These are phyloP conservation scores for Cokeromyces recurvatus DNA, from an alignment of 371 early-diverging fungal genomes.

Conservation along the genomic window DNA sequence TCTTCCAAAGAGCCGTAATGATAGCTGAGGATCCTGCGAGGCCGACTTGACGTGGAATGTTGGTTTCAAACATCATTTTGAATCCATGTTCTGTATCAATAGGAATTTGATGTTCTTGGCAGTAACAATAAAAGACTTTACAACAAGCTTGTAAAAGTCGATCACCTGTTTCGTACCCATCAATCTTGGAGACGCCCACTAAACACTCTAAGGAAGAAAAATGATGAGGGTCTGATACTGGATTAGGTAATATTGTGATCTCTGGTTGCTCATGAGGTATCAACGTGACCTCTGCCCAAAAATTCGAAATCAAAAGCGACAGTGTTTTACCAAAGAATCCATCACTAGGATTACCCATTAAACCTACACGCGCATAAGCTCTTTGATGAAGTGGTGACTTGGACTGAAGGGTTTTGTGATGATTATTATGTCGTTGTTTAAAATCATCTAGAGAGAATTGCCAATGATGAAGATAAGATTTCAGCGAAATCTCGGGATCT, in stretches of 20 bases:
- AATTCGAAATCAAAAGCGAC: constrained; percentile 61
- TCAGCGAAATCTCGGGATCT: constrained; percentile 1
- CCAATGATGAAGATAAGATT: constrained; percentile 14
- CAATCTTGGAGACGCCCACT: constrained; percentile 30
- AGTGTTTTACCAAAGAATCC: constrained; percentile 64
- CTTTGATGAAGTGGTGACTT: constrained; percentile 28
- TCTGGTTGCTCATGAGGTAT: constrained; percentile 37
- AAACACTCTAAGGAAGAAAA: constrained; percentile 40
- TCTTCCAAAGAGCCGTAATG: constrained; percentile 56
- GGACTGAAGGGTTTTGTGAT: constrained; percentile 2
- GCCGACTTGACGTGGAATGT: constrained; percentile 73
- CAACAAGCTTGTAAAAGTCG: constrained; percentile 56
- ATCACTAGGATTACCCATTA: constrained; percentile 73
- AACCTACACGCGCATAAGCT: constrained; percentile 62
- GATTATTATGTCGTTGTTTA: background rate
- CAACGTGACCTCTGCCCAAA: constrained; percentile 57
- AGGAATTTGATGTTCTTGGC: constrained; percentile 29
- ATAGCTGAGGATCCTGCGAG: constrained; percentile 69
- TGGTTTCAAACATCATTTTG: constrained; percentile 51
- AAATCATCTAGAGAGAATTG: constrained; percentile 5
- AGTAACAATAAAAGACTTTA: constrained; percentile 55
- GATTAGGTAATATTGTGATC: constrained; percentile 40
- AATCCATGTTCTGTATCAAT: constrained; percentile 50
- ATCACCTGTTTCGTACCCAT: constrained; percentile 60
- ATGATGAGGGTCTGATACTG: constrained; percentile 39